phyloP scores from a whole-genome alignment of 208 protist species.

The Acanthamoeba lenticulata region DNA sequence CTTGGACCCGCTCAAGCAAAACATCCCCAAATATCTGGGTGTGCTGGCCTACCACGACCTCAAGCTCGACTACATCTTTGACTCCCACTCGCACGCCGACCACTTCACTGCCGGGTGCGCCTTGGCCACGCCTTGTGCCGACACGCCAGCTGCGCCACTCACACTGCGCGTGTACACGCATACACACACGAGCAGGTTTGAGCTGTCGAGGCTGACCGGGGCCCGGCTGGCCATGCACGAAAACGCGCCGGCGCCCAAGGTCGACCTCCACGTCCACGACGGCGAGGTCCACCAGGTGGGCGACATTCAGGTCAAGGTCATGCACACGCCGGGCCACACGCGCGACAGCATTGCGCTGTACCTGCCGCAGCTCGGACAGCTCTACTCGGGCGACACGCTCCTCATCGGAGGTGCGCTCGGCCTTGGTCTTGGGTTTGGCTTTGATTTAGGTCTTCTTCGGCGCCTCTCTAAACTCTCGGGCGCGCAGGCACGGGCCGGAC shows the following conservation, averaged over 20 bases:
- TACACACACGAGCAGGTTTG: background rate
- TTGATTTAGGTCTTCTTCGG: too few species aligned
- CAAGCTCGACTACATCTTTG: background rate
- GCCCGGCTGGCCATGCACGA: constrained; percentile 1
- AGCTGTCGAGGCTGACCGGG: background rate
- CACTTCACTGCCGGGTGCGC: constrained; percentile 19
- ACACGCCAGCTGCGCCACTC: background rate
- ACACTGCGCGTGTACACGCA: background rate
- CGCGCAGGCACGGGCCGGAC: background rate
- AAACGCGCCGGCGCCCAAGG: background rate
- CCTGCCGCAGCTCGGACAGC: background rate
- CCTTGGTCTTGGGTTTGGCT: too few species aligned
- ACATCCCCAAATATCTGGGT: constrained; percentile 14
- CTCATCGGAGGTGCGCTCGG: background rate
- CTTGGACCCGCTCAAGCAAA: constrained; percentile 9
- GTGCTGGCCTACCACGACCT: background rate
- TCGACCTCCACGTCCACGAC: background rate
- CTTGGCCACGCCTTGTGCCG: background rate
- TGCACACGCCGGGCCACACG: background rate
- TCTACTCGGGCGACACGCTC: constrained; percentile 8
- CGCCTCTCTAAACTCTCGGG: too few species aligned
- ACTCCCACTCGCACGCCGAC: constrained; percentile 12
- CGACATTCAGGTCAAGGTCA: background rate
- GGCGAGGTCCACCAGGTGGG: background rate
- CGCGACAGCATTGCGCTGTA: background rate